Conservation (phyloP, 1,284 basidiomycete genomes). For the Sporisorium iseilematis-ciliati region DNA sequence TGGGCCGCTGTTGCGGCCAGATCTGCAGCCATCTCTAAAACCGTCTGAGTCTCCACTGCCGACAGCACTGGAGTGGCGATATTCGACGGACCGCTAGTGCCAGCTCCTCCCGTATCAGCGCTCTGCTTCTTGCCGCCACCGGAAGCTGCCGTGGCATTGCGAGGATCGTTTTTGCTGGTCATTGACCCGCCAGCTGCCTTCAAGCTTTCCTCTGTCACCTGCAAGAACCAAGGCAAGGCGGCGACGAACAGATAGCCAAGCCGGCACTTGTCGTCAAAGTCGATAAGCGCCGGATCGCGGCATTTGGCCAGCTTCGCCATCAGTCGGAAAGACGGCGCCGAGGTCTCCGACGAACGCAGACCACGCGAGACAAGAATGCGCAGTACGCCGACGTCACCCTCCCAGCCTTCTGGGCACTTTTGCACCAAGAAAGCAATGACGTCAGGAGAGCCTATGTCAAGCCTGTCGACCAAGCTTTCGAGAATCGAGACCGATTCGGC, state of each 20-base stretch:
- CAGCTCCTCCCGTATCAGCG: constrained; percentile 10
- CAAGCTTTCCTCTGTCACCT: constrained; percentile 76
- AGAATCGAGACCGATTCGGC: constrained; percentile 79
- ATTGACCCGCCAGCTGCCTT: constrained; percentile 25
- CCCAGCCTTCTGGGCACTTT: constrained; percentile 82
- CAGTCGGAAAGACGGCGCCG: constrained; percentile 78
- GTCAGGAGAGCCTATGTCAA: constrained; percentile 80
- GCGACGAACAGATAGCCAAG: constrained; percentile 86
- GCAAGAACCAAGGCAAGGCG: constrained; percentile 88
- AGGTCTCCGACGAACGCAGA: constrained; percentile 82
- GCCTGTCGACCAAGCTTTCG: constrained; percentile 77
- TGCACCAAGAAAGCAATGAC: constrained; percentile 77
- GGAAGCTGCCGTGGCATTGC: constrained; percentile 20
- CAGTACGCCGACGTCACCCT: constrained; percentile 75
- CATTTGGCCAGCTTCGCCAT: constrained; percentile 78
- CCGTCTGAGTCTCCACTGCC: constrained; percentile 76
- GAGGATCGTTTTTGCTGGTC: constrained; percentile 35
- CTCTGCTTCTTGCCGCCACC: constrained; percentile 16
- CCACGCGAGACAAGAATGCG: constrained; percentile 84
- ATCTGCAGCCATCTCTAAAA: constrained; percentile 81
- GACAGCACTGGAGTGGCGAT: constrained; percentile 39
- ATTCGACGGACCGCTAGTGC: neutral
- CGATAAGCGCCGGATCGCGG: constrained; percentile 78
- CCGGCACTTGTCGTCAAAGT: constrained; percentile 76
- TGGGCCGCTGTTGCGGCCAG: constrained; percentile 80